Evolutionary conservation across 2,329 filamentous ascomycete species (phyloP), one percentile per base, ranked within the genome.

Genomic region (Penicillium sp.): DNA sequence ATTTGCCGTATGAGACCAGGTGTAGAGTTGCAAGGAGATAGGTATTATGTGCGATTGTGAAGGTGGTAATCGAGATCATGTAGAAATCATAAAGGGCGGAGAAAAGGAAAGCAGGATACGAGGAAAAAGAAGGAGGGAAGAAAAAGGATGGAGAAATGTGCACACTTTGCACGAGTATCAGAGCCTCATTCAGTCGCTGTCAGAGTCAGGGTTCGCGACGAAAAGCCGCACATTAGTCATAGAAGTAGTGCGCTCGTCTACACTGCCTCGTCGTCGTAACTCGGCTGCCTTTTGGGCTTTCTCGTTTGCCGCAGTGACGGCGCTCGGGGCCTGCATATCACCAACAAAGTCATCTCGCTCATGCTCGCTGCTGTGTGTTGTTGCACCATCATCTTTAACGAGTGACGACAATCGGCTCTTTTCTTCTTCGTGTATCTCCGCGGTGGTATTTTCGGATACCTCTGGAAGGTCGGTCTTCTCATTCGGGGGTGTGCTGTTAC

Each of bases 331-430:
- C 61, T 74, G 68, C 69, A 86, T 78, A 30, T 80, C 77, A 18
- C 78, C 79, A 35, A 83, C 67, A 5, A 76, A 76, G 55, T 81
- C 78, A 57, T 83, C 81, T 36, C 76, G 72, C 27, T 83, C 81
- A 27, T 76, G 72, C 29, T 76, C 71, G 45, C 68, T 71, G 38
- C 64, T 67, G 47, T 73, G 61, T 26, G 57, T 66, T 16, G 66
- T 71, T 6, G 62, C 59, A n/a, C 62, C 56, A 54, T 73, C 65
- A 44, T 68, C 63, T 50, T 65, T 64, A 42, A 58, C 49, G 30
- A 62, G 52, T 7, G 61, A 65, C 11, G 68, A 67, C 7, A 61
- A 36, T 26, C 61, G 51, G 29, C 64, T 63, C 47, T 66, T 61
- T 40, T 73, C 61, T 26, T 66, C 61, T 41, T 68, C 67, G 13